phyloP scores from a whole-genome alignment of 495 filamentous ascomycete species.

The Friedmanniomyces simplex region DNA sequence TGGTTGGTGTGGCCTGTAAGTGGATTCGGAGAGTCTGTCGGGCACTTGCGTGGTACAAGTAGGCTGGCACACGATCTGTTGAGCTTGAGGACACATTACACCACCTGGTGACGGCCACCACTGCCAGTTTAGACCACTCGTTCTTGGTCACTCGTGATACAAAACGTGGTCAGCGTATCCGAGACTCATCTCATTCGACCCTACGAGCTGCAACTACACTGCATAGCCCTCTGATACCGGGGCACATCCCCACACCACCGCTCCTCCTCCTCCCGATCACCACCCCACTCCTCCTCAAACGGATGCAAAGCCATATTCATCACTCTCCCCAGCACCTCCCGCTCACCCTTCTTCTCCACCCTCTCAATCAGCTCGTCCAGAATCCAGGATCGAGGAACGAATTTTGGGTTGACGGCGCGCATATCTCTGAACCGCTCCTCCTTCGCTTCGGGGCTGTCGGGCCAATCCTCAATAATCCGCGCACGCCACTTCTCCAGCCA shows the following conservation, averaged over 20 bases:
- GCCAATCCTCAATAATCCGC: constrained; percentile 65
- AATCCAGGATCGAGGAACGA: constrained; percentile 80
- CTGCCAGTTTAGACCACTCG: too few relatives aligned
- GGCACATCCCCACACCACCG: constrained; percentile 87
- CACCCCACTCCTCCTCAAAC: constrained; percentile 69
- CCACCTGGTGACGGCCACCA: too few relatives aligned
- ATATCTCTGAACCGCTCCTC: constrained; percentile 55
- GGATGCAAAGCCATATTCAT: constrained; percentile 75
- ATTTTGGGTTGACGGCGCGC: constrained; percentile 83
- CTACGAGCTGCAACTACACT: constrained; percentile 73
- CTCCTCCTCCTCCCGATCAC: constrained; percentile 58
- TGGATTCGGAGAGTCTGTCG: too few relatives aligned
- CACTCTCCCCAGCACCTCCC: constrained; percentile 60
- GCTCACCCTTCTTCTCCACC: constrained; percentile 75
- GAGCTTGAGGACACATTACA: too few relatives aligned
- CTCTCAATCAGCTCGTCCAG: constrained; percentile 83
- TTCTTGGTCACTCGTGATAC: too few relatives aligned
- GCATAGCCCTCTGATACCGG: constrained; percentile 60
- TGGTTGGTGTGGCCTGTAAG: too few relatives aligned
- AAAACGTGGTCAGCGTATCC: too few relatives aligned
- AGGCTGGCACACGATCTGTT: too few relatives aligned
- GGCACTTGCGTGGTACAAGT: too few relatives aligned
- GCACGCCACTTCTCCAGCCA: constrained; percentile 68
- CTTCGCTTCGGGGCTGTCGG: constrained; percentile 36
- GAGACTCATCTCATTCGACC: neutral